Evolutionary conservation across 2,329 filamentous ascomycete genomes (phyloP).

Genomic region (Aspergillus ibericus): DNA sequence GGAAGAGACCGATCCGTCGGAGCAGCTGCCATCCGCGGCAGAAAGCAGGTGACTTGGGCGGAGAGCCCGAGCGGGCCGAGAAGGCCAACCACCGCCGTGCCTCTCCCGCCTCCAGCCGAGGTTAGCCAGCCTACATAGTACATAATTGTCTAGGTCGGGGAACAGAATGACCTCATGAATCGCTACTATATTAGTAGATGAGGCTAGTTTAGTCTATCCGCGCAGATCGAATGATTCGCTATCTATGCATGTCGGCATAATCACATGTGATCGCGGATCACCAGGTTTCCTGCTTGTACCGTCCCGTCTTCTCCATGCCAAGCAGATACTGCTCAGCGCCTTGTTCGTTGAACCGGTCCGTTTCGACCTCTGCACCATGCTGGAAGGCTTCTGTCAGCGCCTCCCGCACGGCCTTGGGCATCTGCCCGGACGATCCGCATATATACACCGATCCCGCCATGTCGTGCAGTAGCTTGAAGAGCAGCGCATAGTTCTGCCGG

Average conservation of each 20-base stretch:
- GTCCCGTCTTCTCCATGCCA: conserved; percentile 60
- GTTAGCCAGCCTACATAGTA: too few relatives aligned
- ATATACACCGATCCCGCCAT: conserved; percentile 54
- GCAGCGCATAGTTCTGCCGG: conserved; percentile 49
- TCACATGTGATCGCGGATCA: conserved; percentile 31
- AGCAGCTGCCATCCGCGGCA: conserved; percentile 14
- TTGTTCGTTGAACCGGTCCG: conserved; percentile 37
- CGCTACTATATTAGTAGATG: background rate
- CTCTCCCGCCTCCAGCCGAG: conserved; percentile 33
- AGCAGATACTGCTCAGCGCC: conserved; percentile 58
- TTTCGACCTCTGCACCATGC: conserved; percentile 48
- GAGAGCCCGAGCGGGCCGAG: conserved; percentile 39
- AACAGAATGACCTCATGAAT: conserved; percentile 2
- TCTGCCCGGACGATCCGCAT: conserved; percentile 62
- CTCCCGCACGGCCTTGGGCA: conserved; percentile 69
- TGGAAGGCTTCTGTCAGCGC: conserved; percentile 64
- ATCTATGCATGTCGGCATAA: background rate
- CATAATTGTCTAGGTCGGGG: too few relatives aligned
- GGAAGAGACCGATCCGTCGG: conserved; percentile 23
- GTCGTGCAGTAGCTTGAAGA: conserved; percentile 55
- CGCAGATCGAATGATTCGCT: background rate
- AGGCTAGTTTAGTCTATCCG: background rate
- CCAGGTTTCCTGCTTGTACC: conserved; percentile 72
- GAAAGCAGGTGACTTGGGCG: conserved; percentile 28
- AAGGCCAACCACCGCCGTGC: conserved; percentile 20